These are phyloP conservation scores for Sesbania bispinosa DNA, from an alignment of 306 rosid species.

Conservation along the genomic window DNA sequence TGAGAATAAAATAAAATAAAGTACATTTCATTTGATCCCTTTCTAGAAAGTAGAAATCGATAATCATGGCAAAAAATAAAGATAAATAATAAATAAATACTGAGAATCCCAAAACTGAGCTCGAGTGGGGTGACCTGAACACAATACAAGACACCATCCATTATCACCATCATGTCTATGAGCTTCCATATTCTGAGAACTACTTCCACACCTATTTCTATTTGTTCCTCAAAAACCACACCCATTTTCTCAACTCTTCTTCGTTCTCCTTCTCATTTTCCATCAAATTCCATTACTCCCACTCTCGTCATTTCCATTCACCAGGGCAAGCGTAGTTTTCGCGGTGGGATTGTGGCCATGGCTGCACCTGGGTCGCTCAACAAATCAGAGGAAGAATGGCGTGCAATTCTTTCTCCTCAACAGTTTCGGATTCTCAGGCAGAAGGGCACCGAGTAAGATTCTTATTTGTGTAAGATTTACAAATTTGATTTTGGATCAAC, in stretches of 20 bases:
- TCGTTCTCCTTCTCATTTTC: background rate
- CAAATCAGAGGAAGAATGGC: constrained; percentile 85
- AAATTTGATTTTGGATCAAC: no score
- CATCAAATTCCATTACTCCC: constrained; percentile 13
- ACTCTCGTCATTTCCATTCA: background rate
- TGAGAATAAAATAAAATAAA: no score
- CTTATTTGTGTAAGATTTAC: background rate
- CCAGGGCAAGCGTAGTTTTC: constrained; percentile 39
- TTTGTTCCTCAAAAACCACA: no score
- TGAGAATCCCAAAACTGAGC: background rate
- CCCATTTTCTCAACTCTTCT: constrained; percentile 21
- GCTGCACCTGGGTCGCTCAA: no score
- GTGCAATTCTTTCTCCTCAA: constrained; percentile 64
- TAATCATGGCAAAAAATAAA: no score
- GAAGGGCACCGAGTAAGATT: constrained; percentile 71
- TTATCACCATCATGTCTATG: no score
- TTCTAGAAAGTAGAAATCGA: no score
- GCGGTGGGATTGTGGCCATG: constrained; percentile 49
- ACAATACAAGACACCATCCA: no score
- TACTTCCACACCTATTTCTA: constrained; percentile 32
- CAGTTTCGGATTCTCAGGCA: constrained; percentile 81
- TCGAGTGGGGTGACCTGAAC: no score
- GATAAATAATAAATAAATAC: no score
- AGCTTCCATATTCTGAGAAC: constrained; percentile 35
- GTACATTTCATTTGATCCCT: no score